These are phyloP conservation scores for Exophiala sp. DNA, from an alignment of 2,329 filamentous ascomycete genomes.

Conservation along the genomic window DNA sequence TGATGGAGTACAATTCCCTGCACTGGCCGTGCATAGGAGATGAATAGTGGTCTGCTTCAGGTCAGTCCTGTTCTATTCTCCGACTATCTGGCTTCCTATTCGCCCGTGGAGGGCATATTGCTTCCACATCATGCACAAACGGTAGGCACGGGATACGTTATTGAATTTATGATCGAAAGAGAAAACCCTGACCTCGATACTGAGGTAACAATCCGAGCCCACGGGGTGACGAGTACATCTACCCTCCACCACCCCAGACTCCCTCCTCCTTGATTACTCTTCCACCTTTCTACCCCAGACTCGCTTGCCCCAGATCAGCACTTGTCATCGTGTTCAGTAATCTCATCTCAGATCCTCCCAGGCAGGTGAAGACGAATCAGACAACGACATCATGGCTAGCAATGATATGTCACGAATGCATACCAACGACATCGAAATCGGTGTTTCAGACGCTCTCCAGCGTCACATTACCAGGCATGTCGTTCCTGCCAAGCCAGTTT, in stretches of 20 bases:
- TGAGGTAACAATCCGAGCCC: too few species aligned
- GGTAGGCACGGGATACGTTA: neutral
- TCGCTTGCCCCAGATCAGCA: neutral
- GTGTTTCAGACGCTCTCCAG: constrained; percentile 53
- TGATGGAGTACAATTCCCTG: neutral
- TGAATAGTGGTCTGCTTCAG: neutral
- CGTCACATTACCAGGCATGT: constrained; percentile 51
- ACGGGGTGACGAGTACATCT: neutral
- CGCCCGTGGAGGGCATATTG: neutral
- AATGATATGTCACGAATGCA: constrained; percentile 25
- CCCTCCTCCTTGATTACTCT: neutral
- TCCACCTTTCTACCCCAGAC: constrained; percentile 1
- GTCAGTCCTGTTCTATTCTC: neutral
- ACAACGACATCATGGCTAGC: neutral
- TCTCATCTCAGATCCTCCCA: neutral
- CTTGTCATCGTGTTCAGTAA: constrained; percentile 1
- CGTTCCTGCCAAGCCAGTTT: constrained; percentile 49
- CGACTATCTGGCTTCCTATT: neutral
- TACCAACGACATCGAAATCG: constrained; percentile 45
- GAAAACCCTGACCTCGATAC: neutral
- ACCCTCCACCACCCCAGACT: neutral
- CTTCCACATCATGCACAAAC: neutral
- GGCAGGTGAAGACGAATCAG: neutral
- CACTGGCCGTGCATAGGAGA: too few species aligned
- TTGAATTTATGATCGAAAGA: neutral